Percentiles rank a stretch among this genome's conserved stretches.
phyloP scores from a whole-genome alignment of 768 basidiomycete species.

The Daedalea quercina region DNA sequence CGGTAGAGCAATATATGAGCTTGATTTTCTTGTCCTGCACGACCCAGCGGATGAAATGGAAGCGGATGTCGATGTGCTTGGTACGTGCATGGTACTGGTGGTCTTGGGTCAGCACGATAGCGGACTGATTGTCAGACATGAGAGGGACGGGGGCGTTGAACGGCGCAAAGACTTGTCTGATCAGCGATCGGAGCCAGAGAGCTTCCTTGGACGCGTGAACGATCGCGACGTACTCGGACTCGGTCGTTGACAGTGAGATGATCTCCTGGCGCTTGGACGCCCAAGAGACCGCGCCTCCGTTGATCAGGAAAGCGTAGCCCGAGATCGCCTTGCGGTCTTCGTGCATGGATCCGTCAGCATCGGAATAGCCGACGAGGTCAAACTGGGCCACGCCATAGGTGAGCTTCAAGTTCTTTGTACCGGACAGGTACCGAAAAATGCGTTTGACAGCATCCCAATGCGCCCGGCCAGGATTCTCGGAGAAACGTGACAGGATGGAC shows the following conservation, averaged over 20 bases:
- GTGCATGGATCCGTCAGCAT: too few relatives aligned
- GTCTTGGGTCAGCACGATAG: not conserved
- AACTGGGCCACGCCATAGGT: conserved; percentile 8
- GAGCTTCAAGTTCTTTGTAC: conserved; percentile 14
- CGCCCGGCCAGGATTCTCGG: conserved; percentile 10
- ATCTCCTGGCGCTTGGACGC: conserved; percentile 30
- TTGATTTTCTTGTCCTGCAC: conserved; percentile 13
- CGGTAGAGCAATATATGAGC: conserved; percentile 18
- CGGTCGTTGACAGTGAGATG: conserved; percentile 29
- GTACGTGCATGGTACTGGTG: too few relatives aligned
- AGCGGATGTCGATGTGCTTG: too few relatives aligned
- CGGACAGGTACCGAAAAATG: conserved; percentile 22
- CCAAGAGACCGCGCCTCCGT: conserved; percentile 35
- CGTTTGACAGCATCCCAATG: conserved; percentile 22
- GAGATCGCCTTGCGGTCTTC: conserved; percentile 15
- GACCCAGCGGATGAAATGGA: too few relatives aligned
- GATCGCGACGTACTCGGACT: conserved; percentile 34
- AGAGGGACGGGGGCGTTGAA: not conserved
- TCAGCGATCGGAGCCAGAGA: conserved; percentile 25
- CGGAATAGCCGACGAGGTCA: conserved; percentile 5
- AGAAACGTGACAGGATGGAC: conserved; percentile 18
- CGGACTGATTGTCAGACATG: not conserved
- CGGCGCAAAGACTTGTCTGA: conserved; percentile 1
- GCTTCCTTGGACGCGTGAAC: conserved; percentile 27
- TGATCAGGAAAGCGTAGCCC: conserved; percentile 26